phyloP scores from a whole-genome alignment of 345 rosid species.

The Triadica sebifera region DNA sequence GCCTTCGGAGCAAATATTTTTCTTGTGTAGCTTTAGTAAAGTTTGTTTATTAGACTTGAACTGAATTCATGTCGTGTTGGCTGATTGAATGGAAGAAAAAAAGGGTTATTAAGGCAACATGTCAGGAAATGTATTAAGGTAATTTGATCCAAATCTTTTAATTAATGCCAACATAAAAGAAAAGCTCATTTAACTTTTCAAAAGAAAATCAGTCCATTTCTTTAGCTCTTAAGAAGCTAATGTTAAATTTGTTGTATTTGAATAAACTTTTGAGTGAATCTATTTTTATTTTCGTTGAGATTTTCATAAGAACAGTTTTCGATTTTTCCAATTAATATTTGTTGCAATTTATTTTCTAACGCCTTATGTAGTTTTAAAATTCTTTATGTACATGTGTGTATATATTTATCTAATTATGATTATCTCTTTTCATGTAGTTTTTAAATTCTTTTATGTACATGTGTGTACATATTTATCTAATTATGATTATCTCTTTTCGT shows the following conservation, averaged over 20 bases:
- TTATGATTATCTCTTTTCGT: constrained; percentile 7
- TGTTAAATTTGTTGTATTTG: background rate
- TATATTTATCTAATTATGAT: background rate
- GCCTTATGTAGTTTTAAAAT: background rate
- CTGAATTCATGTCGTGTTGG: background rate
- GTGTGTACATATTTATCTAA: background rate
- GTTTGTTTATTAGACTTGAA: background rate
- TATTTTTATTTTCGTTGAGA: background rate
- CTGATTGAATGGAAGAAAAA: background rate
- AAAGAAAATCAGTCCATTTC: background rate
- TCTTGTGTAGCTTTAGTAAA: background rate
- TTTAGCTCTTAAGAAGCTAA: background rate
- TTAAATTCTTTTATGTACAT: background rate
- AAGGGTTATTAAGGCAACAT: no score
- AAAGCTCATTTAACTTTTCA: no score
- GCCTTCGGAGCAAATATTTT: background rate
- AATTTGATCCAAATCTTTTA: no score
- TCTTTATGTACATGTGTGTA: background rate
- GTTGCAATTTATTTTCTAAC: background rate
- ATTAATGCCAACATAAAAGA: no score
- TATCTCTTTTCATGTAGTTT: constrained; percentile 2
- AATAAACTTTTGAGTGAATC: background rate
- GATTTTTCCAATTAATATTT: background rate
- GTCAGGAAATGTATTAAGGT: no score
- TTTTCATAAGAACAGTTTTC: background rate